phyloP scores from a whole-genome alignment of 345 rosid genomes.

The Turnera subulata region DNA sequence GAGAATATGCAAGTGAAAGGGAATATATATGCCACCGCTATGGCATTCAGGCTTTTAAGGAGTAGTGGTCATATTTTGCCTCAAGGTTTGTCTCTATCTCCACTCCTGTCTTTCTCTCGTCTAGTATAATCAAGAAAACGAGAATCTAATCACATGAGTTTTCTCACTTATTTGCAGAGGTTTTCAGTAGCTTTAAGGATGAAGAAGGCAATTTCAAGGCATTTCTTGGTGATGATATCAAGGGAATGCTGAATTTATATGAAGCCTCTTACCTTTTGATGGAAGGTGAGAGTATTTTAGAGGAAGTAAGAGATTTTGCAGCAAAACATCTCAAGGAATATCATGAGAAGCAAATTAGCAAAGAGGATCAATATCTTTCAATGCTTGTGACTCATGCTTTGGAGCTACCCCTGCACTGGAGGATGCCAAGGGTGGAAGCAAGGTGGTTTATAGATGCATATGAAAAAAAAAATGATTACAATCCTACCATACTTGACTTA shows the following conservation, averaged over 20 bases:
- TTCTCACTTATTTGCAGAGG: neutral
- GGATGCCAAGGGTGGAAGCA: conserved; percentile 40
- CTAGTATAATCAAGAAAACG: neutral
- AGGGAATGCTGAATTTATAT: conserved; percentile 13
- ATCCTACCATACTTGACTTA: conserved; percentile 31
- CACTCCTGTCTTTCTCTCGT: neutral
- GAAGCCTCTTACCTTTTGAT: conserved; percentile 17
- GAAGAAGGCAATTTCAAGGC: conserved; percentile 9
- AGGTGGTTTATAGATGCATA: conserved; percentile 46
- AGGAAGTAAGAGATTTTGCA: conserved; percentile 15
- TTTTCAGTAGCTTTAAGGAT: conserved; percentile 10
- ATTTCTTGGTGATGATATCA: conserved; percentile 8
- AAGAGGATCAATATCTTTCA: conserved; percentile 2
- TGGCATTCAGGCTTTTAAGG: conserved; percentile 13
- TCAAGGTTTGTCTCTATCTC: conserved; percentile 5
- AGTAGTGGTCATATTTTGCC: conserved; percentile 5
- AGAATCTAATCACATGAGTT: too few relatives aligned
- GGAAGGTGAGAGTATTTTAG: conserved; percentile 18
- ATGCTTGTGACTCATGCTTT: conserved; percentile 28
- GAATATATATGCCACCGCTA: conserved; percentile 5
- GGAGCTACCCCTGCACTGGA: conserved; percentile 39
- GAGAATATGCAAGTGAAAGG: neutral
- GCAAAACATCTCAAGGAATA: neutral
- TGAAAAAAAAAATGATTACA: neutral
- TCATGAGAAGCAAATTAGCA: neutral